These are phyloP conservation scores for Meira miltonrushii DNA, from an alignment of 1,284 basidiomycete species.

Conservation along the genomic window DNA sequence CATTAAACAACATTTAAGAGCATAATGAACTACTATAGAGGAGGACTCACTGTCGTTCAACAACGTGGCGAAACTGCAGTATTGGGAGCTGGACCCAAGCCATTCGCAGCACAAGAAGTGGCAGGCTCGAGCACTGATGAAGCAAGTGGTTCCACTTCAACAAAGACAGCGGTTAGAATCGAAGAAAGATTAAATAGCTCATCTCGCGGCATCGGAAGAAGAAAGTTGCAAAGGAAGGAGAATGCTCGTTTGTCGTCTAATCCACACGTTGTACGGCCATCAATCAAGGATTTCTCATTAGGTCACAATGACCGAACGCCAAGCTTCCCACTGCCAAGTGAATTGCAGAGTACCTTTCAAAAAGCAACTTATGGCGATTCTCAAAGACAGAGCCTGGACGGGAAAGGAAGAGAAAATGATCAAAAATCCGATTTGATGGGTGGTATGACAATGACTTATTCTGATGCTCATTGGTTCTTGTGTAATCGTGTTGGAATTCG, in stretches of 20 bases:
- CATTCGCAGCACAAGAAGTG: neutral
- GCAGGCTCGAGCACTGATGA: neutral
- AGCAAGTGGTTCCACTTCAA: neutral
- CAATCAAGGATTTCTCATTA: conserved; percentile 27
- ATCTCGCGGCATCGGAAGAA: conserved; percentile 11
- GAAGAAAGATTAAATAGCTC: conserved; percentile 10
- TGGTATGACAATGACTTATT: conserved; percentile 30
- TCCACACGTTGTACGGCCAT: conserved; percentile 30
- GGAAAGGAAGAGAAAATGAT: too few species aligned
- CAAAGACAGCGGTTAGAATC: neutral
- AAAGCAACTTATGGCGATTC: too few species aligned
- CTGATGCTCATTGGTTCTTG: conserved; percentile 35
- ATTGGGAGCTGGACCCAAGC: conserved; percentile 1
- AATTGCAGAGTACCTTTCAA: conserved; percentile 2
- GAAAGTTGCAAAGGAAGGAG: conserved; percentile 27
- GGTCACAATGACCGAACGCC: conserved; percentile 29
- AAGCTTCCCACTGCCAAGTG: conserved; percentile 19
- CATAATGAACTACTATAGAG: neutral
- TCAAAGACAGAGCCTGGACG: too few species aligned
- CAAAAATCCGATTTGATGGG: conserved; percentile 13
- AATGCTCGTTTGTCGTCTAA: conserved; percentile 33
- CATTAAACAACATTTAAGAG: neutral
- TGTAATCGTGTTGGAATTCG: conserved; percentile 19
- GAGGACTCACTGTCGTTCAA: neutral
- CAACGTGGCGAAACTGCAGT: conserved; percentile 8